Evolutionary conservation across 2,329 filamentous ascomycete species (phyloP).

Genomic region (Tolypocladium amazonense): DNA sequence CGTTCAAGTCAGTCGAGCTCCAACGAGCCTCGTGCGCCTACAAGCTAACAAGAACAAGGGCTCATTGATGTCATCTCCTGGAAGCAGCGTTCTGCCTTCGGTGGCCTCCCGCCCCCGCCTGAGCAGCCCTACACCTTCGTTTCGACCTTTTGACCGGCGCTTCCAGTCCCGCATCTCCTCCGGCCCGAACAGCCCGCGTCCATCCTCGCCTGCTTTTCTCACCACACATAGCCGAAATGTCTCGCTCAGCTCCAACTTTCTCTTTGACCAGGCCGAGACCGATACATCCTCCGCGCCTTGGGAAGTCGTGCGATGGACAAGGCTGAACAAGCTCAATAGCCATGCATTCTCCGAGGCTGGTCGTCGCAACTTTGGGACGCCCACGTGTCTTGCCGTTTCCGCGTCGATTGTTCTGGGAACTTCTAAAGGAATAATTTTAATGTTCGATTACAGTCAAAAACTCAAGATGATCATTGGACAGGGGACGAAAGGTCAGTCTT

Average conservation of each 20-base stretch:
- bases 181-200: conserved; percentile 47
- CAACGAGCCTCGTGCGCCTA: neutral
- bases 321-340: conserved; percentile 75
- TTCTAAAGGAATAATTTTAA: conserved; percentile 83
- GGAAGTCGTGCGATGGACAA: conserved; percentile 97
- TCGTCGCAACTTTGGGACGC: conserved; percentile 82
- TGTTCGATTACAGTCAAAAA: conserved; percentile 97
- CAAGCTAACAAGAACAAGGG: conserved; percentile 34
- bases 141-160: conserved; percentile 86
- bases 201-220: conserved; percentile 68
- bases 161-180: conserved; percentile 78
- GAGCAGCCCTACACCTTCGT: conserved; percentile 65
- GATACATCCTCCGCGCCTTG: conserved; percentile 74
- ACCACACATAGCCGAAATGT: conserved; percentile 69
- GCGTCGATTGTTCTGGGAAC: conserved; percentile 85
- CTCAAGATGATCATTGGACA: conserved; percentile 89
- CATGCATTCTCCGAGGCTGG: conserved; percentile 90
- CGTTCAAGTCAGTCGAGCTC: conserved; percentile 49
- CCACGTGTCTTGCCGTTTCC: conserved; percentile 82
- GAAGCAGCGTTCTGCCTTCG: conserved; percentile 63
- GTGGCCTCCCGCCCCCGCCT: conserved; percentile 56
- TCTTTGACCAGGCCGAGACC: conserved; percentile 50
- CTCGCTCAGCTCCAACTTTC: conserved; percentile 63
- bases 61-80: conserved; percentile 53
- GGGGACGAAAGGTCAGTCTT: conserved; percentile 67